A percentile compares a stretch with the other conserved stretches of the same genome.
These are phyloP conservation scores for Rhynchospora tenuis DNA, from an alignment of 176 grass and related monocot genomes.

Conservation along the genomic window DNA sequence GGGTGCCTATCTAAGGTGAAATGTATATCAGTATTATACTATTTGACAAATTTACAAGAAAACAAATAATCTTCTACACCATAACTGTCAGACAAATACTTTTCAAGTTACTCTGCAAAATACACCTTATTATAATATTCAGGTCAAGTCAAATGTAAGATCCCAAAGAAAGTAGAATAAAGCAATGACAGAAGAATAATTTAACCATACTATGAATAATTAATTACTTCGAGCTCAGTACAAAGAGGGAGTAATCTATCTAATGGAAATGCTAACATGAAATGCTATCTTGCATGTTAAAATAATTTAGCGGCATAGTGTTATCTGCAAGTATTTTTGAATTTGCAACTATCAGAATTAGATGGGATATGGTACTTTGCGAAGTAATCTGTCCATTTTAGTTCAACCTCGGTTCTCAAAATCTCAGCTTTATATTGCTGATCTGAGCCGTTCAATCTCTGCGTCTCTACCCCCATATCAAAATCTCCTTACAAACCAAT, in stretches of 20 bases:
- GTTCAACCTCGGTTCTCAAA: too few species aligned
- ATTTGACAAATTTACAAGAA: background rate
- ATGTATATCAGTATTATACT: background rate
- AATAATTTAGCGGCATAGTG: background rate
- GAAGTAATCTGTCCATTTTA: too few species aligned
- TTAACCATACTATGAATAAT: background rate
- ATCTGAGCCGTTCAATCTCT: too few species aligned
- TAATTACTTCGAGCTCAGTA: background rate
- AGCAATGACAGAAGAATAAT: background rate
- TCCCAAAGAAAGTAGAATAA: too few species aligned
- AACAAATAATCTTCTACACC: background rate
- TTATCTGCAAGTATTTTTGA: slow-evolving; percentile 2
- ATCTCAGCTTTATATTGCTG: too few species aligned
- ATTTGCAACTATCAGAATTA: background rate
- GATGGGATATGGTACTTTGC: too few species aligned
- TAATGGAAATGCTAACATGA: background rate
- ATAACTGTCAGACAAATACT: background rate
- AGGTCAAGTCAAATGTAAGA: too few species aligned
- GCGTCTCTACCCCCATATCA: too few species aligned
- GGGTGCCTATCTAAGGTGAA: background rate
- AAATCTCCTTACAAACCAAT: too few species aligned
- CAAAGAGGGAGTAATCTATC: background rate
- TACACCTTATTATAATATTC: background rate
- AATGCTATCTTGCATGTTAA: background rate
- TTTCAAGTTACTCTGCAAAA: background rate